Evolutionary conservation across 2,329 filamentous ascomycete genomes (phyloP).

Genomic region (Neonectria ditissima): DNA sequence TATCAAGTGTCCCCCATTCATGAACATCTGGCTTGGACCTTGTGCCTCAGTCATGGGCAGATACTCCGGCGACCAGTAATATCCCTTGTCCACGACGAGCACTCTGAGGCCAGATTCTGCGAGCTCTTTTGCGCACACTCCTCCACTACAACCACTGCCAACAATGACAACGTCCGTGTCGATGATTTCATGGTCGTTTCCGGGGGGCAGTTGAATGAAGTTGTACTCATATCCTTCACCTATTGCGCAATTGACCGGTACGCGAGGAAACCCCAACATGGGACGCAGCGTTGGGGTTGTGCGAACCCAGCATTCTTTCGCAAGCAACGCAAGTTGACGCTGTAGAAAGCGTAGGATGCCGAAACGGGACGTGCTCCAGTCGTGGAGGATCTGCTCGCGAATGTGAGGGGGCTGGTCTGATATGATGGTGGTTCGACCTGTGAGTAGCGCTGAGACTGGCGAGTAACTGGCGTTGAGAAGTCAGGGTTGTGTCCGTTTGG

Average conservation of each 20-base stretch:
- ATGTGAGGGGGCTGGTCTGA: constrained; percentile 7
- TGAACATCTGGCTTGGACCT: constrained; percentile 14
- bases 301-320: constrained; percentile 16
- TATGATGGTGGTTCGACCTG: not conserved
- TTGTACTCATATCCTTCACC: constrained; percentile 36
- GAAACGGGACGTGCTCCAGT: constrained; percentile 13
- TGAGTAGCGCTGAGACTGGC: constrained; percentile 6
- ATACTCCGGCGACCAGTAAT: constrained; percentile 73
- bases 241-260: constrained; percentile 5
- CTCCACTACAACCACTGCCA: constrained; percentile 83
- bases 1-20: constrained; percentile 14
- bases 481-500: not conserved
- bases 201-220: constrained; percentile 65
- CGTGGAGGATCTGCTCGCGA: constrained; percentile 7
- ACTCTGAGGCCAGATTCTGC: constrained; percentile 77
- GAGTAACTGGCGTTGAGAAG: constrained; percentile 4
- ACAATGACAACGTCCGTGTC: constrained; percentile 83
- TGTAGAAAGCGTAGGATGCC: constrained; percentile 2
- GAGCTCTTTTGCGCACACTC: constrained; percentile 79
- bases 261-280: constrained; percentile 3
- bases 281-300: constrained; percentile 14
- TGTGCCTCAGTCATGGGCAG: constrained; percentile 69
- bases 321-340: constrained; percentile 6
- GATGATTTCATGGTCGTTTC: constrained; percentile 62
- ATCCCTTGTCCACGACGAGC: constrained; percentile 79